Percentiles rank a stretch among this genome's conserved stretches.
Conservation (phyloP, 1,139 yeast genomes). For the Diutina ranongensis region DNA sequence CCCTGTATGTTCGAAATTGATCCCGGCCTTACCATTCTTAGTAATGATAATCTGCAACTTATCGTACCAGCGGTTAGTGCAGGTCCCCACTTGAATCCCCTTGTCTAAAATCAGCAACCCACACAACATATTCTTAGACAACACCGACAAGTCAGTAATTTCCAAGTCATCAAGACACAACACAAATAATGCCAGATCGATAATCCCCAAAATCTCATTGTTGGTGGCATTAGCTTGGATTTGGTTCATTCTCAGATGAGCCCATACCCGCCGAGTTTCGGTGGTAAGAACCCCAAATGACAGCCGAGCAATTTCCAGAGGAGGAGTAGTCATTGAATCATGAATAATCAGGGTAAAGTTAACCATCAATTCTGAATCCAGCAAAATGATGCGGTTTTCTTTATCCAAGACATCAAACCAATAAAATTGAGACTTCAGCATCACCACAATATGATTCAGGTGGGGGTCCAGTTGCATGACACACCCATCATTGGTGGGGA, state of each 20-base stretch:
- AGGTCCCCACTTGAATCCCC: slow-evolving; percentile 87
- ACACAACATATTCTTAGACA: slow-evolving; percentile 77
- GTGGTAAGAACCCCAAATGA: slow-evolving; percentile 86
- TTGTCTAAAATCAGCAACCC: slow-evolving; percentile 70
- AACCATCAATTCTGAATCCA: slow-evolving; percentile 63
- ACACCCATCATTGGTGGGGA: slow-evolving; percentile 72
- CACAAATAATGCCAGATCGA: slow-evolving; percentile 73
- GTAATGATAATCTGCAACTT: slow-evolving; percentile 82
- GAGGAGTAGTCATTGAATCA: slow-evolving; percentile 53
- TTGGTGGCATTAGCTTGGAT: slow-evolving; percentile 35
- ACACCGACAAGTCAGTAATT: slow-evolving; percentile 52
- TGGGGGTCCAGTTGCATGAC: slow-evolving; percentile 70
- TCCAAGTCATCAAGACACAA: slow-evolving; percentile 74
- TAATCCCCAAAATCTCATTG: slow-evolving; percentile 56
- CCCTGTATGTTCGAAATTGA: slow-evolving; percentile 91
- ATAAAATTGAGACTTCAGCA: slow-evolving; percentile 79
- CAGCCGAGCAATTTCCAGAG: slow-evolving; percentile 61
- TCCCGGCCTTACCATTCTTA: slow-evolving; percentile 87
- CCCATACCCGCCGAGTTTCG: slow-evolving; percentile 82
- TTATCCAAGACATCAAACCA: slow-evolving; percentile 87
- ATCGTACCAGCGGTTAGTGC: slow-evolving; percentile 93
- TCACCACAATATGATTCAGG: slow-evolving; percentile 73
- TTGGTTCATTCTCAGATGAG: slow-evolving; percentile 47
- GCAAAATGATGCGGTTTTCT: slow-evolving; percentile 53
- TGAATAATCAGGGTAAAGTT: slow-evolving; percentile 66